Evolutionary conservation across 371 early-diverging fungal genomes (phyloP), one percentile per base, ranked within the genome.

Genomic region (Mucor lusitanicus): DNA sequence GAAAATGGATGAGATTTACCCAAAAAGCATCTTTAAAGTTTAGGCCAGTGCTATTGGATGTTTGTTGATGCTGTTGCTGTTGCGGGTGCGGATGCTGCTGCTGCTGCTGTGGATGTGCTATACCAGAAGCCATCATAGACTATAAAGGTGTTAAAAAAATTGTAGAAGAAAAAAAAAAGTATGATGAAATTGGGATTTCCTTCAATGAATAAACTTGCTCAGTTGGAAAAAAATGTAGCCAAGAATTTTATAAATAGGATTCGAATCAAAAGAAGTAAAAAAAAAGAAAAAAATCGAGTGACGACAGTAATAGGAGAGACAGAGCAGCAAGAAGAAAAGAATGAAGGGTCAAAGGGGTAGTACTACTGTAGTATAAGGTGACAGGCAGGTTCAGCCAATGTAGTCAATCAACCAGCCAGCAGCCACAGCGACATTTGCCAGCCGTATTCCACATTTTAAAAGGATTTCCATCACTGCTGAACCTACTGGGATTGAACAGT

Each of bases 1-100:
- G 60, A n/a, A 50, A 59, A 59, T 55, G 1, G 30, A 28, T 21
- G n/a, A 6, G 6, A 37, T 19, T 44, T 74, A 74, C 74, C 74
- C 74, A 74, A 64, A 74, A 74, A 13, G 59, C 40, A 30, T 74
- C 71, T 12, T 71, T 53, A 42, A 67, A 74, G 28, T 60, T 59
- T 55, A 66, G 59, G n/a, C 67, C 66, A 27, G 68, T 9, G 35
- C 9, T 35, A 23, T 6, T 48, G 19, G 48, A 9, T 48, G 21
- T 21, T 48, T 48, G 48, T 21, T 23, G 48, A 0, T 48, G 48
- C 19, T 19, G 48, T 9, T 48, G 48, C 23, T 48, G 62, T 56
- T 50, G 59, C 32, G 2, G 30, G 6, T 30, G 30, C 30, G 30
- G 30, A 30, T 56, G 39, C 3, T 37, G 46, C 23, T 44, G 65